Evolutionary conservation across 805 yeast genomes (phyloP).

Genomic region (Teunomyces stri): DNA sequence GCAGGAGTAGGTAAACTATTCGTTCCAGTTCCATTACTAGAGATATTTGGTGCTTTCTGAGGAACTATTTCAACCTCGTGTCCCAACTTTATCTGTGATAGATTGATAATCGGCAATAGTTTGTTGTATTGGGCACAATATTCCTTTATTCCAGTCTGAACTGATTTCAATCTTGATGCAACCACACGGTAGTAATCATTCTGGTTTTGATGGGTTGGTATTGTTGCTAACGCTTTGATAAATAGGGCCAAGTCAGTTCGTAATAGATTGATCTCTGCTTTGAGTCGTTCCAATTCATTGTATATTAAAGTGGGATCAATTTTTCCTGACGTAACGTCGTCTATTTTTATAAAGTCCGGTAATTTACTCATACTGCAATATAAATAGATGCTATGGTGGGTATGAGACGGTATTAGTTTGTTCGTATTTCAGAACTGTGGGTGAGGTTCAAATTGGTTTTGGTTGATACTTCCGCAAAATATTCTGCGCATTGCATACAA

Average conservation of each 20-base stretch:
- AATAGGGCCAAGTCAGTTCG: conserved; percentile 41
- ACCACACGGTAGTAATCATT: conserved; percentile 38
- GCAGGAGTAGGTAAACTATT: conserved; percentile 2
- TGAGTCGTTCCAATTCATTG: conserved; percentile 40
- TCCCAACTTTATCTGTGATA: conserved; percentile 50
- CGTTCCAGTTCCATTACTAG: neutral
- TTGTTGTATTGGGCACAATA: conserved; percentile 45
- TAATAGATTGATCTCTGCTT: conserved; percentile 40
- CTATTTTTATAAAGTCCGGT: conserved; percentile 38
- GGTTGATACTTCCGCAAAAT: neutral
- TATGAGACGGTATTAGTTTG: neutral
- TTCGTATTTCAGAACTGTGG: neutral
- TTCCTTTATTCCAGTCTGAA: conserved; percentile 39
- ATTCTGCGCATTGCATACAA: neutral
- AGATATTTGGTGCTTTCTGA: conserved; percentile 8
- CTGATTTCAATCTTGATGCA: conserved; percentile 31
- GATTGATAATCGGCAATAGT: conserved; percentile 48
- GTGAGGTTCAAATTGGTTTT: neutral
- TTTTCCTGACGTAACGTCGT: conserved; percentile 43
- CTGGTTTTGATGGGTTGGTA: conserved; percentile 30
- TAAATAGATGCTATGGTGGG: neutral
- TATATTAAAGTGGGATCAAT: conserved; percentile 42
- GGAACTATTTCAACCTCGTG: conserved; percentile 48
- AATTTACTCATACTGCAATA: conserved; percentile 11
- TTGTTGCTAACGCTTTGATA: conserved; percentile 35